These are phyloP conservation scores for Solanum gandarillasii DNA, from an alignment of 257 asterid species.

Conservation along the genomic window DNA sequence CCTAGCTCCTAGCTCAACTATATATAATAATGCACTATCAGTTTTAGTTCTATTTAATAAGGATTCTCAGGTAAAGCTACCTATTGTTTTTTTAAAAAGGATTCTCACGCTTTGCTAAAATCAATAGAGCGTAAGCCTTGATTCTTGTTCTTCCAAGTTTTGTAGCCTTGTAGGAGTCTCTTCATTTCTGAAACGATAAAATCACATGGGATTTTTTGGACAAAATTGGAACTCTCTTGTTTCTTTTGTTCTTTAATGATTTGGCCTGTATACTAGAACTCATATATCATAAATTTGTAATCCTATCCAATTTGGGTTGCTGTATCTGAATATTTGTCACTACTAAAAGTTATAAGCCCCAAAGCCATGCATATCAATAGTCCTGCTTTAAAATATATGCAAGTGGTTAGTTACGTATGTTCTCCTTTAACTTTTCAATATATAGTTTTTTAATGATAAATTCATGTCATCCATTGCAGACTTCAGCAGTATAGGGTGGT, in stretches of 20 bases:
- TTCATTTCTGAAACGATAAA: not conserved
- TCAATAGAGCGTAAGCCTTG: not conserved
- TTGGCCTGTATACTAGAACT: not conserved
- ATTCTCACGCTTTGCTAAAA: not conserved
- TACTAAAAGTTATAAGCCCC: not conserved
- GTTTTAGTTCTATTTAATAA: not conserved
- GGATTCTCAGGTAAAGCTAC: not conserved
- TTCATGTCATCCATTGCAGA: constrained; percentile 12
- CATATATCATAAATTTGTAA: not conserved
- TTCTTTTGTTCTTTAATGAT: not conserved
- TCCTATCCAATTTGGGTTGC: not conserved
- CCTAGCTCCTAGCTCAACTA: not conserved
- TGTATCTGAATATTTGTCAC: not conserved
- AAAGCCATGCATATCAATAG: not conserved
- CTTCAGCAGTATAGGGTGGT: constrained; percentile 54
- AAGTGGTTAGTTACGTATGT: not conserved
- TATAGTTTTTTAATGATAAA: not conserved
- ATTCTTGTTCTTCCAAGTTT: not conserved
- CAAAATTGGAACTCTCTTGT: not conserved
- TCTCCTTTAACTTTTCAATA: not conserved
- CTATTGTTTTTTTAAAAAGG: not conserved
- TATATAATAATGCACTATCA: not conserved
- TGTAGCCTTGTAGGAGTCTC: not conserved
- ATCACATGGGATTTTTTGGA: not conserved
- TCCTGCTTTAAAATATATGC: not conserved